A percentile compares a stretch with the other conserved stretches of the same genome.
Evolutionary conservation across 2,329 filamentous ascomycete genomes (phyloP).

Genomic region (Pestalotiopsis sp.): DNA sequence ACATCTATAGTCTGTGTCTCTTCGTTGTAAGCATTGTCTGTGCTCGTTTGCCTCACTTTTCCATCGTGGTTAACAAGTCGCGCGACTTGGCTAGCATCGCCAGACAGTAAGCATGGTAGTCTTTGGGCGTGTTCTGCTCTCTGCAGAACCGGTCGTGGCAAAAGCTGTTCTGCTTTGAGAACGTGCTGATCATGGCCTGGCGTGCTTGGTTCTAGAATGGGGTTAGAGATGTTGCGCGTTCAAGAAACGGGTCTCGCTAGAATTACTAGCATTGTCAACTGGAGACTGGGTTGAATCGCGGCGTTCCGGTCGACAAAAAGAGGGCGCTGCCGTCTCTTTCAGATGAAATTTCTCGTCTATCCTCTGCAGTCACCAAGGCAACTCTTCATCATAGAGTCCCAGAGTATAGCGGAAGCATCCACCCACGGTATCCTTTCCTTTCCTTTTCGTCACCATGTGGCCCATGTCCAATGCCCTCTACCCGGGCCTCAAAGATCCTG

Average conservation of each 20-base stretch:
- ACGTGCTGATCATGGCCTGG: background rate
- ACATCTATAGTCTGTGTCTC: background rate
- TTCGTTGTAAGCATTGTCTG: background rate
- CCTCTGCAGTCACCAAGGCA: background rate
- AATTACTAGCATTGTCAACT: background rate
- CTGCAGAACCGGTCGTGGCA: background rate
- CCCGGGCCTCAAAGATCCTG: slow-evolving; percentile 8
- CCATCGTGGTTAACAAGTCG: background rate
- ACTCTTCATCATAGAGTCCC: background rate
- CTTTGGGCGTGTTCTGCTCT: background rate
- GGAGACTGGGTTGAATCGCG: background rate
- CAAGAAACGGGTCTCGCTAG: background rate
- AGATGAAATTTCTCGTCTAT: background rate
- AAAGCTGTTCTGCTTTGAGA: background rate
- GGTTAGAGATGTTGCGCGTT: background rate
- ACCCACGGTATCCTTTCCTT: background rate
- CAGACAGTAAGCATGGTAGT: background rate
- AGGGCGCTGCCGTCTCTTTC: background rate
- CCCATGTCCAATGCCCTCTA: slow-evolving; percentile 16
- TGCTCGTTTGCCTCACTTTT: background rate
- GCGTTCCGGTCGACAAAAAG: slow-evolving; percentile 2
- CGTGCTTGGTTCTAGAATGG: background rate
- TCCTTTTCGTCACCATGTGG: slow-evolving; percentile 4
- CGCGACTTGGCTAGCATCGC: background rate
- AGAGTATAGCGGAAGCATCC: background rate